Base-by-base conservation (phyloP, 495 filamentous ascomycete species). In the Immersiella caudata region DNA sequence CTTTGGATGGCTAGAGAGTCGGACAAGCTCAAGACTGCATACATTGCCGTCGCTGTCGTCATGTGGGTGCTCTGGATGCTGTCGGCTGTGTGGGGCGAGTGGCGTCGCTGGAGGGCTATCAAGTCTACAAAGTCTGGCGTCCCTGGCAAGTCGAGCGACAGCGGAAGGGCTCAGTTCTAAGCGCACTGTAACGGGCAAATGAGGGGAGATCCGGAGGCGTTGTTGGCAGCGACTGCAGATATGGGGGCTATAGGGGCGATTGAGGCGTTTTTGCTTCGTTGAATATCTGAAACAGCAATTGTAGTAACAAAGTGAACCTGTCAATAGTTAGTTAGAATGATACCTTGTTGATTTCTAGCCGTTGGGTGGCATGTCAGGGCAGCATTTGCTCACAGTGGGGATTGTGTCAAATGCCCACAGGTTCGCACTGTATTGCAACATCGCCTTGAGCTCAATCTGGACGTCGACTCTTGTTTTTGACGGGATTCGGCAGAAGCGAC, bases 1-100 rank as follows among this genome's bases (percentile, higher is more conserved):
- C 79, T 91, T 35, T 71, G 76, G 26, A 72, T 89, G 16, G 79
- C 84, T 7, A 73, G 73, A 21, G 77, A 71, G 2, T 60, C 66
- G 14, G 35, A 63, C 51, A 66, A 57, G 22, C 25, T 74, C 51
- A 74, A 78, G 71, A 67, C 72, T n/a, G 76, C 75, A 8, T 82
- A 83, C 62, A 68, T 75, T 49, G 71, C 73, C 61, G 67, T 79
- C 7, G 72, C 78, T 0, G 74, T 18, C n/a, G 16, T 75, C 33
- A 73, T 77, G 65, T 79, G 77, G 73, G 16, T 58, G 0, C 11
- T 80, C 6, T 82, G 79, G 81, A 64, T 79, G 65, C 12, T 70
- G 9, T 36, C 64, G 9, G 76, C 74, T 1, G 18, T 75, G 0
- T 58, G 70, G 40, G 64, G 62, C 11, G 75, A 79, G 67, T 57